These are phyloP conservation scores for Lactarius hengduanensis DNA, from an alignment of 768 basidiomycete genomes.

Conservation along the genomic window DNA sequence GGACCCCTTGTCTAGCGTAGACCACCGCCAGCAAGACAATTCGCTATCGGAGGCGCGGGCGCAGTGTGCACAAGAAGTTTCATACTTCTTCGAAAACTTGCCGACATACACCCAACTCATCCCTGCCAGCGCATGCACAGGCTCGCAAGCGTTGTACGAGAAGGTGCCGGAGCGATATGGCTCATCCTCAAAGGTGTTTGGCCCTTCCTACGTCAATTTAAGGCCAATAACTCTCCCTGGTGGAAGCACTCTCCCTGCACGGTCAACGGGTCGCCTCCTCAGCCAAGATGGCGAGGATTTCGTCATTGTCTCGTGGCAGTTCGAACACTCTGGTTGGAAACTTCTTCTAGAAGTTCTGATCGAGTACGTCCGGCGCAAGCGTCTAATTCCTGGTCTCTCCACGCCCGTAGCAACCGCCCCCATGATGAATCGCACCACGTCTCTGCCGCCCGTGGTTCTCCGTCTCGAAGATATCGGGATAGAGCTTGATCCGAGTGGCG, in stretches of 20 bases:
- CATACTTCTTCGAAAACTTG: conserved; percentile 70
- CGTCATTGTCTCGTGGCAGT: conserved; percentile 75
- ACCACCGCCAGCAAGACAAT: conserved; percentile 43
- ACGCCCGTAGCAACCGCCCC: background rate
- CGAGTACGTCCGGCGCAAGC: conserved; percentile 65
- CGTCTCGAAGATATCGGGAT: conserved; percentile 69
- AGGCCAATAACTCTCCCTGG: conserved; percentile 74
- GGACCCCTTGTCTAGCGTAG: conserved; percentile 59
- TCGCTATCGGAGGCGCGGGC: conserved; percentile 48
- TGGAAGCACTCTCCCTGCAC: conserved; percentile 64
- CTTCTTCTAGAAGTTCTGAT: conserved; percentile 77
- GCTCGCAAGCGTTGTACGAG: conserved; percentile 72
- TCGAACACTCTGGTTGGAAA: conserved; percentile 84
- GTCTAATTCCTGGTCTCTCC: conserved; percentile 39
- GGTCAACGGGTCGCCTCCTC: conserved; percentile 66
- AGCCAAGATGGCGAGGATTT: conserved; percentile 69
- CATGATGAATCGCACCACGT: conserved; percentile 4
- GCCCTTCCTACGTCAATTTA: conserved; percentile 61
- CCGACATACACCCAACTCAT: conserved; percentile 75
- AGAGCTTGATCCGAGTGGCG: conserved; percentile 59
- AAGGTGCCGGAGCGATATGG: conserved; percentile 60
- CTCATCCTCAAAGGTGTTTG: conserved; percentile 45
- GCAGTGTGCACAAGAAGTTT: conserved; percentile 67
- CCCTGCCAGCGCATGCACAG: conserved; percentile 57
- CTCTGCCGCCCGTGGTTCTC: conserved; percentile 34